These are phyloP conservation scores for Rutidosis leptorrhynchoides DNA, from an alignment of 129 eudicot genomes.

Conservation along the genomic window DNA sequence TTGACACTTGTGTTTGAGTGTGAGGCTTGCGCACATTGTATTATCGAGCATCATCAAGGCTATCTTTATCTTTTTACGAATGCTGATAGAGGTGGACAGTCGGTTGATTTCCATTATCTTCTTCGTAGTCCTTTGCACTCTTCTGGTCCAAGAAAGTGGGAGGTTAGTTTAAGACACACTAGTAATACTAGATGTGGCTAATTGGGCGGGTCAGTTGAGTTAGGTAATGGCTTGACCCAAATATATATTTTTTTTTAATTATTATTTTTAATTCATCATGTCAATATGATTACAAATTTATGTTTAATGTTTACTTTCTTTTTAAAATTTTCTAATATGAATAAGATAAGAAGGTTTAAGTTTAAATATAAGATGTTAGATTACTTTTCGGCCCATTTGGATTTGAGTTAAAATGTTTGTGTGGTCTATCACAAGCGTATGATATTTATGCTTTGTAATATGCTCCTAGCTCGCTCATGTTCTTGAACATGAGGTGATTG, in stretches of 20 bases:
- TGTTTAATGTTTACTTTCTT: neutral
- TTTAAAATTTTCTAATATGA: too few species aligned
- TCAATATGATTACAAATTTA: neutral
- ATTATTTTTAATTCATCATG: neutral
- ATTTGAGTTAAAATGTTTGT: neutral
- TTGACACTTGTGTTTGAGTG: conserved; percentile 81
- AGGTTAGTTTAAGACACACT: conserved; percentile 46
- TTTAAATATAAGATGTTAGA: neutral
- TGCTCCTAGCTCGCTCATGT: neutral
- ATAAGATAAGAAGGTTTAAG: neutral
- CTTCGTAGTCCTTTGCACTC: conserved; percentile 51
- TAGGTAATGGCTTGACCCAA: neutral
- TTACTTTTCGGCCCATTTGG: neutral
- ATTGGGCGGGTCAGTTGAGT: neutral
- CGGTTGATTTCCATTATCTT: conserved; percentile 71
- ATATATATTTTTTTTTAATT: too few species aligned
- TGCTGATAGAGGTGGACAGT: conserved; percentile 61
- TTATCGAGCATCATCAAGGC: conserved; percentile 87
- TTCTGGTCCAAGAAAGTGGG: conserved; percentile 66
- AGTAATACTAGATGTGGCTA: conserved; percentile 1
- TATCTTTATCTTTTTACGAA: conserved; percentile 79
- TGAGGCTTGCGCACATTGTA: conserved; percentile 67
- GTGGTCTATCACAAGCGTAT: neutral
- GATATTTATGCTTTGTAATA: neutral
- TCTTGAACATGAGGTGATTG: neutral